These are phyloP conservation scores for Pleurotus eryngii DNA, from an alignment of 768 basidiomycete species.

Conservation along the genomic window DNA sequence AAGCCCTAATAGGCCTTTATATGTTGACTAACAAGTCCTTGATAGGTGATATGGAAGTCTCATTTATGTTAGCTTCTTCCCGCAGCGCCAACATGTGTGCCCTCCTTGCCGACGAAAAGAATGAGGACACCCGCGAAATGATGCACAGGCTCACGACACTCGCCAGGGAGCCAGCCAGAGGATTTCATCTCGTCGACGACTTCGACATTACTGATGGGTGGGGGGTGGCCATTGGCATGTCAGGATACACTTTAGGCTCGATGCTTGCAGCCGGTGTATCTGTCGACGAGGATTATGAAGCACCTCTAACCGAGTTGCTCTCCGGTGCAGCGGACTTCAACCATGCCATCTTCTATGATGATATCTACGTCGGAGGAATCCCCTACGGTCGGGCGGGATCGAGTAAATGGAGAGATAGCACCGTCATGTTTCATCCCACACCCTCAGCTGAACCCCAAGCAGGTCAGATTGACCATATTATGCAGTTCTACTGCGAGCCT, in stretches of 20 bases:
- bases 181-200: slow-evolving; percentile 8
- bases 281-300: neutral
- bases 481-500: slow-evolving; percentile 5
- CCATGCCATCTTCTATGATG: neutral
- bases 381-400: slow-evolving; percentile 10
- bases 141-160: slow-evolving; percentile 9
- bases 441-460: neutral
- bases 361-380: slow-evolving; percentile 8
- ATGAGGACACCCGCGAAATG: slow-evolving; percentile 3
- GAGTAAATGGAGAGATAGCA: slow-evolving; percentile 6
- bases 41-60: slow-evolving; percentile 16
- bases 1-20: neutral
- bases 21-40: neutral
- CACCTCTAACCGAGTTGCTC: neutral
- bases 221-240: neutral
- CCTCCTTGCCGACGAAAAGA: slow-evolving; percentile 11
- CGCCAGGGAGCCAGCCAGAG: slow-evolving; percentile 14
- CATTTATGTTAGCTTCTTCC: slow-evolving; percentile 11
- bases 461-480: slow-evolving; percentile 6
- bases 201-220: slow-evolving; percentile 2
- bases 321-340: neutral
- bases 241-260: neutral
- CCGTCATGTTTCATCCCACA: slow-evolving; percentile 8
- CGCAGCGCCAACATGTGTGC: slow-evolving; percentile 12
- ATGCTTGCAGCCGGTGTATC: neutral